A percentile compares a stretch with the other conserved stretches of the same genome.
Conservation (phyloP, 2,329 filamentous ascomycete genomes). For the Arthrobotrys musiformis region DNA sequence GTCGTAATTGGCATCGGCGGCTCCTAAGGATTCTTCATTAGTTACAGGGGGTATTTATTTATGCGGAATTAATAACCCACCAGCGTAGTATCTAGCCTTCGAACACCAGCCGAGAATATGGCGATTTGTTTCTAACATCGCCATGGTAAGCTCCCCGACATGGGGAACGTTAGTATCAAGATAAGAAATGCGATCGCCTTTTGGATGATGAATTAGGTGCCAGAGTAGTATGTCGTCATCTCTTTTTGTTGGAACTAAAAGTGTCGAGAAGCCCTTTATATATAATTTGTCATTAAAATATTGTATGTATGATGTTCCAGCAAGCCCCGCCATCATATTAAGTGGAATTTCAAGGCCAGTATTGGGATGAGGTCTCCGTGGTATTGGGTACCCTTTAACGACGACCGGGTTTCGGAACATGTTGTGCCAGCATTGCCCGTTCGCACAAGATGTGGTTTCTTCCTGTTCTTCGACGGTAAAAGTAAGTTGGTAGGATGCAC, state of each 20-base stretch:
- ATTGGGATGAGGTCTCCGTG: neutral
- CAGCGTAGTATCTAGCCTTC: slow-evolving; percentile 32
- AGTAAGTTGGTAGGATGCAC: slow-evolving; percentile 17
- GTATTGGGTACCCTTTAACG: slow-evolving; percentile 53
- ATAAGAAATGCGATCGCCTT: slow-evolving; percentile 37
- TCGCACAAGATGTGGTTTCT: neutral
- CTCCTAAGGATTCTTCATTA: no score
- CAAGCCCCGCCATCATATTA: slow-evolving; percentile 57
- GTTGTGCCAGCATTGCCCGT: slow-evolving; percentile 42
- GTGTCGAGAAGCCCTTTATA: slow-evolving; percentile 57
- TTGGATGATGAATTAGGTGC: no score
- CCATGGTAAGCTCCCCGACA: neutral
- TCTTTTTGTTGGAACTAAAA: slow-evolving; percentile 48
- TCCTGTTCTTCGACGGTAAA: slow-evolving; percentile 26
- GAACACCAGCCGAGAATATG: slow-evolving; percentile 54
- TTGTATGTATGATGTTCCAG: slow-evolving; percentile 4
- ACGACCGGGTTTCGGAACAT: slow-evolving; percentile 52
- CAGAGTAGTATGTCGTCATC: slow-evolving; percentile 49
- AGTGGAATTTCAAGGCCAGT: slow-evolving; percentile 58
- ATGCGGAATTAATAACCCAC: neutral
- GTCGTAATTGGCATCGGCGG: slow-evolving; percentile 5
- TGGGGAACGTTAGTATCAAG: slow-evolving; percentile 22
- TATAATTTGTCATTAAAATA: slow-evolving; percentile 52
- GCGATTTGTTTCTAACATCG: slow-evolving; percentile 2
- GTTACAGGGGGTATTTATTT: no score